Evolutionary conservation across 176 grass and related monocot species (phyloP).

Genomic region (Thinopyrum elongatum): DNA sequence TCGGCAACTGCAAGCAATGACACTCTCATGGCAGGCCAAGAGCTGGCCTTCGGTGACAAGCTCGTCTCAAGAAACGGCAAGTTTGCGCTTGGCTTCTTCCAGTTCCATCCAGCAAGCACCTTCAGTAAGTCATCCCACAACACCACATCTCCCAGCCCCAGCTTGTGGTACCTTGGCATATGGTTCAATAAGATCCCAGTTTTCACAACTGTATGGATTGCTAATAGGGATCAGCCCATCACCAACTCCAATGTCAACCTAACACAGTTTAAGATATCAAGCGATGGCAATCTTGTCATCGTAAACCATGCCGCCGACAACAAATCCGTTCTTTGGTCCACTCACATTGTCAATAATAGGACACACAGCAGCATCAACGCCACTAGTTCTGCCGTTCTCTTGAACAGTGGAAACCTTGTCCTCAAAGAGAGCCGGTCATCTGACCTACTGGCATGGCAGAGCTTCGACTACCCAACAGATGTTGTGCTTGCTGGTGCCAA

Average conservation of each 20-base stretch:
- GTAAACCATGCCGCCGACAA: not conserved
- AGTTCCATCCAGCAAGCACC: not conserved
- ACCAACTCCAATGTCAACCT: not conserved
- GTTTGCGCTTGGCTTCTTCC: conserved; percentile 55
- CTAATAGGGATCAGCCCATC: not conserved
- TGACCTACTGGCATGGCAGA: not conserved
- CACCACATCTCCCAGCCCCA: not conserved
- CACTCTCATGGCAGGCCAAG: conserved; percentile 14
- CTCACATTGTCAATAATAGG: not conserved
- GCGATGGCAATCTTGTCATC: not conserved
- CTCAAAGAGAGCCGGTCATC: not conserved
- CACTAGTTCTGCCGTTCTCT: not conserved
- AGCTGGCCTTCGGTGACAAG: conserved; percentile 13
- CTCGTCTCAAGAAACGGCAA: conserved; percentile 32
- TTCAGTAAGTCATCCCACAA: not conserved
- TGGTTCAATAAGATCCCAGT: not conserved
- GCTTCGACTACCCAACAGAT: not conserved
- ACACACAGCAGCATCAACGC: not conserved
- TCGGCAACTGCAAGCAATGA: not conserved
- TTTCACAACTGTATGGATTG: not conserved
- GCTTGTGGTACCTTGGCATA: not conserved
- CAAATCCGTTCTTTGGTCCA: not conserved
- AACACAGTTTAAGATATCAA: not conserved
- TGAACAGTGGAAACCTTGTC: not conserved
- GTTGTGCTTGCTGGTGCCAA: not conserved